Percentiles rank a stretch among this genome's conserved stretches.
phyloP scores from a whole-genome alignment of 2,329 filamentous ascomycete genomes.

The Curvularia verruculosa region DNA sequence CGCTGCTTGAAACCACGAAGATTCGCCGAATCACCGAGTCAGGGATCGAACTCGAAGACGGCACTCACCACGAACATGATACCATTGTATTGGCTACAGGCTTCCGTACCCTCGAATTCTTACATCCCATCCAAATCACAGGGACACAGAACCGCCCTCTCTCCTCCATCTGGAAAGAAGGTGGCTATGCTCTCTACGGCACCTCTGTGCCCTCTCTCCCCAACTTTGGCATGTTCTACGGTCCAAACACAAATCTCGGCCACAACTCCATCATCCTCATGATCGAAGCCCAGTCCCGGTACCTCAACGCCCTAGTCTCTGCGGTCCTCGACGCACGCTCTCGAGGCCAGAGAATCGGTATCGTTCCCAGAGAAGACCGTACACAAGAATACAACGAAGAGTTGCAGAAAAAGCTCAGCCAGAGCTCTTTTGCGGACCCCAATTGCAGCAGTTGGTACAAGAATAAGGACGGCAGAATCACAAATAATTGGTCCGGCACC shows the following conservation, averaged over 20 bases:
- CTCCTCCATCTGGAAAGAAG: constrained; percentile 62
- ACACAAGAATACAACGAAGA: constrained; percentile 55
- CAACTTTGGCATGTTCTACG: constrained; percentile 65
- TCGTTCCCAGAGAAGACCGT: constrained; percentile 53
- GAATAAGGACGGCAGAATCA: constrained; percentile 59
- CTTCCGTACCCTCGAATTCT: constrained; percentile 64
- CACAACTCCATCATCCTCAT: constrained; percentile 66
- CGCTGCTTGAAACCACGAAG: constrained; percentile 57
- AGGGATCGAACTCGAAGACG: constrained; percentile 55
- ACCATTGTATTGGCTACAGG: constrained; percentile 65
- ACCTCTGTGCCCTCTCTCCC: constrained; percentile 59
- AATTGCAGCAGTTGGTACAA: constrained; percentile 65
- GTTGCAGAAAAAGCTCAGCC: constrained; percentile 54
- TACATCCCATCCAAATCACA: constrained; percentile 62
- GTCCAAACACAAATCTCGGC: constrained; percentile 62
- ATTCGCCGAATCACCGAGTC: constrained; percentile 56
- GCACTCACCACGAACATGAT: constrained; percentile 57
- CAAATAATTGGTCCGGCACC: constrained; percentile 63
- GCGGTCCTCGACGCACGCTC: constrained; percentile 56
- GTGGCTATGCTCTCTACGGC: constrained; percentile 59
- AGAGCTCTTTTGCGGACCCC: constrained; percentile 60
- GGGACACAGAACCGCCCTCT: constrained; percentile 54
- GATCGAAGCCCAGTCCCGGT: constrained; percentile 64
- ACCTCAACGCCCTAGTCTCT: constrained; percentile 59
- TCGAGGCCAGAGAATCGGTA: constrained; percentile 49